Evolutionary conservation across 768 basidiomycete species (phyloP), one percentile per base, ranked within the genome.

Genomic region (Suillus americanus): DNA sequence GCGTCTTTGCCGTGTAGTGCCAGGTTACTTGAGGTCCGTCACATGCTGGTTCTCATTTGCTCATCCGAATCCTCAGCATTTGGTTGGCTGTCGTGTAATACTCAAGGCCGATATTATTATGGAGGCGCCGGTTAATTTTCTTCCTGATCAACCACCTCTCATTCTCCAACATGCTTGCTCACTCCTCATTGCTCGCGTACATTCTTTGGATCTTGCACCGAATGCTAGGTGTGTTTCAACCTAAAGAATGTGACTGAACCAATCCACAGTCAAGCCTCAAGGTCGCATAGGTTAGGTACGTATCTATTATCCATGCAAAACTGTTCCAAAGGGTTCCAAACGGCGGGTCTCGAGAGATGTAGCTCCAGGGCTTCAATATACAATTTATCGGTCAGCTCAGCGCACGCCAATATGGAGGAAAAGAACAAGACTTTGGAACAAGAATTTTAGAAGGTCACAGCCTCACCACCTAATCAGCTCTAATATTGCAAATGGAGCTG

Each of bases 401-500:
- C 12, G 12, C 8, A 54, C 33, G 53, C 12, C 12, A 20, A 28
- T 41, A 59, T 41, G 41, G 57, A 59, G 57, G 37, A 43, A 57
- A 25, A 57, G 53, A 57, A 56, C n/a, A 16, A 0, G 14, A 14
- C 35, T 56, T 40, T 59, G 10, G 57, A 59, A 59, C 56, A 59
- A 59, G 57, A 54, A 54, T 20, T 33, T 35, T 13, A 35, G 53
- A 59, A 59, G 57, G 18, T 41, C 12, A 28, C 57, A 30, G 25
- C 25, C 28, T 41, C 18, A 30, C 40, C 8, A 40, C 56, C 14
- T 38, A 25, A 38, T 38, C 37, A 57, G 23, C 23, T 38, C 16
- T 41, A 20, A 25, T 23, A n/a, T 37, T 56, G n/a, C 33, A 56
- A 33, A 54, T 62, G 73, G 72, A 70, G 65, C 13, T 69, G 68